These are phyloP conservation scores for Colletotrichum plurivorum DNA, from an alignment of 2,329 filamentous ascomycete genomes.

Conservation along the genomic window DNA sequence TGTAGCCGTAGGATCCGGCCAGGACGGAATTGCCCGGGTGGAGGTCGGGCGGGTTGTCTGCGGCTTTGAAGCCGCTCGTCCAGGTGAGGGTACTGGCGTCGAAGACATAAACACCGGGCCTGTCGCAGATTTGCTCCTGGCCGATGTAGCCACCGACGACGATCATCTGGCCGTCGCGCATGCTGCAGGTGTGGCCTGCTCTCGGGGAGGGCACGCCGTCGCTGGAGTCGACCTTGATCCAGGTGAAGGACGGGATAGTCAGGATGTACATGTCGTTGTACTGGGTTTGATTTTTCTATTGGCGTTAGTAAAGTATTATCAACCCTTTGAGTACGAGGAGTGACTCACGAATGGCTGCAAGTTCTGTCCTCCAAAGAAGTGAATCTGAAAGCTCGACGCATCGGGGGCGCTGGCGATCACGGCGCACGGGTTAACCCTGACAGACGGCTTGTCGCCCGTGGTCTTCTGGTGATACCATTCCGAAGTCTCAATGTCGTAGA, in stretches of 20 bases:
- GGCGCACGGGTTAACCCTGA: constrained; percentile 80
- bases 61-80: constrained; percentile 73
- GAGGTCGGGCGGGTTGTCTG: constrained; percentile 62
- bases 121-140: constrained; percentile 73
- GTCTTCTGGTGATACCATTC: constrained; percentile 83
- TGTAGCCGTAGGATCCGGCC: constrained; percentile 74
- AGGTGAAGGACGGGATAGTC: constrained; percentile 80
- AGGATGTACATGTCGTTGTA: constrained; percentile 84
- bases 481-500: constrained; percentile 81
- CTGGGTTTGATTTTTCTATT: constrained; percentile 62
- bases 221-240: constrained; percentile 73
- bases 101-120: constrained; percentile 80
- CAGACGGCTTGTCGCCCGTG: constrained; percentile 71
- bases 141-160: constrained; percentile 79
- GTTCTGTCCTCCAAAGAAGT: constrained; percentile 84
- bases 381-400: constrained; percentile 82
- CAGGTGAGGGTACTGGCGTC: constrained; percentile 76
- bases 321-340: not conserved
- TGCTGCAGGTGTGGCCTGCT: constrained; percentile 78
- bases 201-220: constrained; percentile 70
- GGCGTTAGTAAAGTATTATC: accelerated
- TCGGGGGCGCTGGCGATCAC: constrained; percentile 78
- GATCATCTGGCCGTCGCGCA: constrained; percentile 80
- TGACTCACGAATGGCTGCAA: constrained; percentile 70
- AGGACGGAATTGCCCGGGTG: constrained; percentile 66